phyloP scores from a whole-genome alignment of 2,329 filamentous ascomycete genomes.

The Talaromyces sp. region DNA sequence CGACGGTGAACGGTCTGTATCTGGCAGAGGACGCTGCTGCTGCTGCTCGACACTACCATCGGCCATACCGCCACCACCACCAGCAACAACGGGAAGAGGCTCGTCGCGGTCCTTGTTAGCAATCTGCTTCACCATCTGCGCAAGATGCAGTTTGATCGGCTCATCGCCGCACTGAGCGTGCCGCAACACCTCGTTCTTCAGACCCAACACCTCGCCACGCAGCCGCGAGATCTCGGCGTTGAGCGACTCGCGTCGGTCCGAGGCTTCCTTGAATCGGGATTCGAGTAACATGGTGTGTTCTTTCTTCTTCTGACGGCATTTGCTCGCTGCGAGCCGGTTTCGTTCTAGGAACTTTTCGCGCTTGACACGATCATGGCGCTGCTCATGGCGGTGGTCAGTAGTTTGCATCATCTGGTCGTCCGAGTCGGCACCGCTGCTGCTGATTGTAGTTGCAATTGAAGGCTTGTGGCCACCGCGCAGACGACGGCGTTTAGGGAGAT shows the following conservation, averaged over 20 bases:
- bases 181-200: constrained; percentile 36
- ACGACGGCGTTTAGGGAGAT: constrained; percentile 16
- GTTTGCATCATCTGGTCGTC: constrained; percentile 16
- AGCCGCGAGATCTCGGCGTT: constrained; percentile 28
- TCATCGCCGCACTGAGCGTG: constrained; percentile 35
- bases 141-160: constrained; percentile 30
- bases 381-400: constrained; percentile 17
- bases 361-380: constrained; percentile 27
- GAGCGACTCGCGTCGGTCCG: constrained; percentile 27
- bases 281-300: constrained; percentile 50
- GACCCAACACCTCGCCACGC: constrained; percentile 29
- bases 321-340: constrained; percentile 54
- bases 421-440: constrained; percentile 19
- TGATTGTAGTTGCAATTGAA: constrained; percentile 11
- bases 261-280: constrained; percentile 29
- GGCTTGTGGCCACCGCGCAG: constrained; percentile 13
- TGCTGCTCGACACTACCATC: neutral
- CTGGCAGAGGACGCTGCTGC: neutral
- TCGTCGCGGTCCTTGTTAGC: constrained; percentile 22
- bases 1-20: neutral
- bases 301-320: constrained; percentile 59
- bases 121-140: constrained; percentile 33
- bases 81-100: constrained; percentile 2
- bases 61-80: neutral
- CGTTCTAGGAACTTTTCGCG: constrained; percentile 51